Conservation (phyloP, 257 asterid genomes). For the Solanum sejunctum region DNA sequence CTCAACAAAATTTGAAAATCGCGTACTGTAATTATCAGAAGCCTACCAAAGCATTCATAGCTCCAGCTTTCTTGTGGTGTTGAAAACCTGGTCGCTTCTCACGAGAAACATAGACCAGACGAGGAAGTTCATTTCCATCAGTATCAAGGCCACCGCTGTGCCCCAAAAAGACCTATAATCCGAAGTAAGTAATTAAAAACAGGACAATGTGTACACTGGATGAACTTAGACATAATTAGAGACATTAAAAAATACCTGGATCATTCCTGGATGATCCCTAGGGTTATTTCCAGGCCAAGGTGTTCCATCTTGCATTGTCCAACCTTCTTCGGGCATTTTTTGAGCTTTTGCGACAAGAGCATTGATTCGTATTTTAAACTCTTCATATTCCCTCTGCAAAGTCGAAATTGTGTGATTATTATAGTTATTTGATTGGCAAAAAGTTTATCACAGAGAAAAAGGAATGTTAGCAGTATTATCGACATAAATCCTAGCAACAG, state of each 20-base stretch:
- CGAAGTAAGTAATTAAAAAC: neutral
- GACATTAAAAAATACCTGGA: constrained; percentile 27
- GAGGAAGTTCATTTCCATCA: constrained; percentile 73
- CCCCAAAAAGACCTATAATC: constrained; percentile 56
- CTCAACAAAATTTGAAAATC: neutral
- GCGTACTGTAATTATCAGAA: neutral
- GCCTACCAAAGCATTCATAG: constrained; percentile 83
- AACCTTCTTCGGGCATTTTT: constrained; percentile 81
- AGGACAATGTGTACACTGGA: neutral
- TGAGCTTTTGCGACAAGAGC: constrained; percentile 69
- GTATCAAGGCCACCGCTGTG: constrained; percentile 64
- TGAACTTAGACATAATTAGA: neutral
- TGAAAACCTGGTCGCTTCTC: constrained; percentile 82
- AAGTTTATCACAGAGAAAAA: neutral
- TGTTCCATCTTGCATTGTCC: constrained; percentile 84
- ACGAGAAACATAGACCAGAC: constrained; percentile 74
- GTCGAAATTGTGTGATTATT: neutral
- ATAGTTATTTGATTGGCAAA: neutral
- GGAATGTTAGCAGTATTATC: neutral
- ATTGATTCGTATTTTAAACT: constrained; percentile 57
- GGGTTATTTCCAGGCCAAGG: constrained; percentile 76
- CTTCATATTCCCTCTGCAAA: constrained; percentile 67
- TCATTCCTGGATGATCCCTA: constrained; percentile 71
- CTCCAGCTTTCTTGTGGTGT: constrained; percentile 86
- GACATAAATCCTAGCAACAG: neutral